phyloP scores from a whole-genome alignment of 345 rosid species.

The Eutrema heterophyllum region DNA sequence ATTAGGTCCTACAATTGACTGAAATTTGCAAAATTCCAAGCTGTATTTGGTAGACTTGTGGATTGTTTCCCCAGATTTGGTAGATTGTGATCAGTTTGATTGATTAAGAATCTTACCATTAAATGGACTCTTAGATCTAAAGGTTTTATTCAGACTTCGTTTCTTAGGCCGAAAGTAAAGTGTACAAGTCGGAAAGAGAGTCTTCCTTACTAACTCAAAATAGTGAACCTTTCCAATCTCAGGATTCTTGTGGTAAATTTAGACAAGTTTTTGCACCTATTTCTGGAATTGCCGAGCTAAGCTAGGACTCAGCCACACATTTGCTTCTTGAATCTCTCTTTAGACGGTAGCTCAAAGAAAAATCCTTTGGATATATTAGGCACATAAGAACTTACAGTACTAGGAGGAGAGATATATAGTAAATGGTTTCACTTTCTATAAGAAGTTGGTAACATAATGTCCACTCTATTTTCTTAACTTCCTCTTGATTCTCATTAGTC shows the following conservation, averaged over 20 bases:
- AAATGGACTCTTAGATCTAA: not conserved
- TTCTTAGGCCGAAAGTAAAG: not conserved
- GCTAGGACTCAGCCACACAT: not conserved
- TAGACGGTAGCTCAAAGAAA: not conserved
- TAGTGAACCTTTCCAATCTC: not conserved
- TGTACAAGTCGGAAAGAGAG: not conserved
- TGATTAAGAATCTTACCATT: not conserved
- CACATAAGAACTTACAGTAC: not conserved
- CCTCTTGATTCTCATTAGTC: not conserved
- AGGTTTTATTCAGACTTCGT: not conserved
- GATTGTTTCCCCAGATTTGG: conserved; percentile 3
- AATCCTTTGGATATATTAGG: not conserved
- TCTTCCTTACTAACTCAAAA: not conserved
- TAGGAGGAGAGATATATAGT: not conserved
- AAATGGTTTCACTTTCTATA: not conserved
- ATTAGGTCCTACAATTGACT: not conserved
- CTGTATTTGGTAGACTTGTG: not conserved
- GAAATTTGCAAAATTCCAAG: not conserved
- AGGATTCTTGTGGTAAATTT: not conserved
- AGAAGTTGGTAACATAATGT: not conserved
- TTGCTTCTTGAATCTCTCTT: not conserved
- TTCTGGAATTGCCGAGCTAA: not conserved
- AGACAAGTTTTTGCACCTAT: not conserved
- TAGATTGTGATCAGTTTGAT: not conserved
- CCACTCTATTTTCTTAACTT: not conserved